Evolutionary conservation across 192 early-diverging fungal genomes (phyloP), one percentile per base, ranked within the genome.

Genomic region (Pilobolus umbonatus): DNA sequence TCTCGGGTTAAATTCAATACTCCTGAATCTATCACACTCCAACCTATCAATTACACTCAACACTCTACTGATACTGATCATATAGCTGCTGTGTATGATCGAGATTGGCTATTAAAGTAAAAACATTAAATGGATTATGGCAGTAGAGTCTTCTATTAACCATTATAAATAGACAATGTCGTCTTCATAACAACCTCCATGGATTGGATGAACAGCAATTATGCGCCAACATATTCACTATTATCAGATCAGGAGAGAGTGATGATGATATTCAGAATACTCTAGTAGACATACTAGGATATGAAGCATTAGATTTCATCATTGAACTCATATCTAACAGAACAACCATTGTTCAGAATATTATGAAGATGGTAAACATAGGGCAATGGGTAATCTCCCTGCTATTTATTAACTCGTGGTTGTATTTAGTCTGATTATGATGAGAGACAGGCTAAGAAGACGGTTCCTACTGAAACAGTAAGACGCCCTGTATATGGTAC

Each of bases 251-350:
- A 2, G 69, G 75, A 12, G 69, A 77, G 47, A 67, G 39, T 77
- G 71, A 76, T 46, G 82, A 88, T 30, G 75, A 80, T 11, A 84
- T 94, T 35, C 80, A 91, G 64, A 75, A 60, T 30, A 72, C 64
- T 6, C 66, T 94, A 11, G 71, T 91, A 4, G 89, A 91, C 67
- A 70, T 88, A 0, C 57, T 94, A 17, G 91, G 91, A 5, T 89
- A 76, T 62, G 77, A 79, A 11, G 85, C 84, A 55, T 69, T 94
- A 36, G 82, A 86, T 29, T 85, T 94, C 48, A 80, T 89, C 26
- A 60, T 72, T 0, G 67, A 64, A 1, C 71, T 94, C 0, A 53
- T 91, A 4, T 43, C 69, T 1, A 75, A 88, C 59, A 69, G 89
- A 2, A 40, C 65, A 1, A 66, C 62, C 15, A 80, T 93, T 51